These are phyloP conservation scores for Scenedesmus sp. DNA, from an alignment of 163 green algal species.

Conservation along the genomic window DNA sequence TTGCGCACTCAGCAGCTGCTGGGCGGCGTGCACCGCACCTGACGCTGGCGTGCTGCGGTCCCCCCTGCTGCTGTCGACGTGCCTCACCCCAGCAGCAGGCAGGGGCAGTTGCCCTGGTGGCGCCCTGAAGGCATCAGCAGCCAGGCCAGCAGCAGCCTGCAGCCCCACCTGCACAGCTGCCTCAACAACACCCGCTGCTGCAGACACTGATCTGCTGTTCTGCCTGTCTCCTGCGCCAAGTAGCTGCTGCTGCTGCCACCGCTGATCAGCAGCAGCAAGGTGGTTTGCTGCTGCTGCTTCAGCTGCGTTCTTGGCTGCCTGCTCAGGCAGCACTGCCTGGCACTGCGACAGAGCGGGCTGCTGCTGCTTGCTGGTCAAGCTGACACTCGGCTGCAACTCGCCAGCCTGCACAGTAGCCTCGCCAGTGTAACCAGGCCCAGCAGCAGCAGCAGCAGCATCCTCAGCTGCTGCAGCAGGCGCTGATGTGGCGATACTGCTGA, in stretches of 20 bases:
- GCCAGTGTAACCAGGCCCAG: neutral
- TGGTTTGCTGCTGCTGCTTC: neutral
- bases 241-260: neutral
- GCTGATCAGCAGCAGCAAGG: neutral
- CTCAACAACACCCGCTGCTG: constrained; percentile 4
- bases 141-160: neutral
- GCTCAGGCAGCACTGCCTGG: neutral
- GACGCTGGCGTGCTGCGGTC: neutral
- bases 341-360: neutral
- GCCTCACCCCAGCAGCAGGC: neutral
- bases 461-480: neutral
- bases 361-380: neutral
- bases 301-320: neutral
- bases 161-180: neutral
- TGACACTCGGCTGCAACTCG: neutral
- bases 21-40: neutral
- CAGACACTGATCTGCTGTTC: neutral
- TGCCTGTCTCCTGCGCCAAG: neutral
- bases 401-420: neutral
- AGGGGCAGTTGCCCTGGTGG: neutral
- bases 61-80: neutral
- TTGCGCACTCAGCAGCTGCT: neutral
- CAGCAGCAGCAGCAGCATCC: neutral
- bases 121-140: neutral
- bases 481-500: neutral